Percentiles rank a stretch among this genome's conserved stretches.
Conservation (phyloP, 2,329 filamentous ascomycete genomes). For the Incumbomyces delicatus region DNA sequence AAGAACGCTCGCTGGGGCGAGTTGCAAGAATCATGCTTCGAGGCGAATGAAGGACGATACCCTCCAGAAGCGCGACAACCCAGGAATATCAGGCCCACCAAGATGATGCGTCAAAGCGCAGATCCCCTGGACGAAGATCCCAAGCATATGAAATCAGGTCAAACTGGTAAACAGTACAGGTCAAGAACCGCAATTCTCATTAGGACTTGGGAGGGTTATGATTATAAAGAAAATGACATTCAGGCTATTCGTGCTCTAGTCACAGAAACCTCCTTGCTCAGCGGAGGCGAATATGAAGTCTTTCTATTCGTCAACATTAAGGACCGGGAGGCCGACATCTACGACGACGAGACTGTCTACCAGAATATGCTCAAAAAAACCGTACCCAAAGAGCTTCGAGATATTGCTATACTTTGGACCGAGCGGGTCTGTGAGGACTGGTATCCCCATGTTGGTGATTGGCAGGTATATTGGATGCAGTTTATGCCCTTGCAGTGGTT, state of each 20-base stretch:
- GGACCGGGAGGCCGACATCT: conserved; percentile 61
- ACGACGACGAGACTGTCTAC: conserved; percentile 59
- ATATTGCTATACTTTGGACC: conserved; percentile 28
- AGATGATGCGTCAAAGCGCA: conserved; percentile 1
- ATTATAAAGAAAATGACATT: conserved; percentile 18
- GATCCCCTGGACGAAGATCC: conserved; percentile 10
- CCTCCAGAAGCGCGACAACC: conserved; percentile 10
- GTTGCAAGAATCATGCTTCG: conserved; percentile 58
- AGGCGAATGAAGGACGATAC: conserved; percentile 50
- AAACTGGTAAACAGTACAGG: conserved; percentile 5
- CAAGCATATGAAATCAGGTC: not conserved
- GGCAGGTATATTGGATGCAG: conserved; percentile 47
- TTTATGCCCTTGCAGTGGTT: conserved; percentile 57
- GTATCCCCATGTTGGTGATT: conserved; percentile 26
- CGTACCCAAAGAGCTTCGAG: conserved; percentile 26
- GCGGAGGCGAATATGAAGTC: conserved; percentile 66
- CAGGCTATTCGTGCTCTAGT: conserved; percentile 19
- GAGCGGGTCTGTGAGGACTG: conserved; percentile 32
- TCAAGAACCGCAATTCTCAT: conserved; percentile 19
- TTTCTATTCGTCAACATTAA: conserved; percentile 72
- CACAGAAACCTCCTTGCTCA: conserved; percentile 49
- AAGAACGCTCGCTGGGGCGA: conserved; percentile 58
- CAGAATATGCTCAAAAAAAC: conserved; percentile 40
- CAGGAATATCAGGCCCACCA: conserved; percentile 6
- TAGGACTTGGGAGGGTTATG: conserved; percentile 18